phyloP scores from a whole-genome alignment of 768 basidiomycete genomes.

The Lactarius tabidus region DNA sequence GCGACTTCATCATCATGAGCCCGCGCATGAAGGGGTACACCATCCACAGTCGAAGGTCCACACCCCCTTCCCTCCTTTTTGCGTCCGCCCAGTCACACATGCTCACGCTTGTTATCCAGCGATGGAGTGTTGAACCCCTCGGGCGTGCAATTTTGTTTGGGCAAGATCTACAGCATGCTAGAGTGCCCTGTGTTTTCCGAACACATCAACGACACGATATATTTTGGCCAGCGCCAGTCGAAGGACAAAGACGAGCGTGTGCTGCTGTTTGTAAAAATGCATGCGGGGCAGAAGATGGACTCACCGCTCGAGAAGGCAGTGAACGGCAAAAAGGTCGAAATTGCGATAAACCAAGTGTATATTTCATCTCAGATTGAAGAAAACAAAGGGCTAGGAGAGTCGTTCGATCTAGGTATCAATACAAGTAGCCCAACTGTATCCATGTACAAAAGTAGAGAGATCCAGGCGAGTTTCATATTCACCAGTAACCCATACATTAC shows the following conservation, averaged over 20 bases:
- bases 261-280: constrained; percentile 70
- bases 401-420: too few relatives aligned
- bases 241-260: constrained; percentile 71
- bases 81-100: too few relatives aligned
- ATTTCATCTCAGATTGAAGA: too few relatives aligned
- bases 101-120: too few relatives aligned
- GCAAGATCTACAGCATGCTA: constrained; percentile 74
- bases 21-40: constrained; percentile 44
- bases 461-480: too few relatives aligned
- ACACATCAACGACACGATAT: constrained; percentile 64
- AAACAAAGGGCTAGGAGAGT: too few relatives aligned
- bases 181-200: constrained; percentile 44
- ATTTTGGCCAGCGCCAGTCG: constrained; percentile 58
- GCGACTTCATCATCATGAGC: constrained; percentile 64
- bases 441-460: too few relatives aligned
- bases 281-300: constrained; percentile 43
- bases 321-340: constrained; percentile 76
- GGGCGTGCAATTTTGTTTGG: constrained; percentile 78
- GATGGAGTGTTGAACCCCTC: constrained; percentile 76
- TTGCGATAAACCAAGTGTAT: constrained; percentile 77
- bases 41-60: constrained; percentile 58
- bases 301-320: constrained; percentile 43
- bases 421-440: too few relatives aligned
- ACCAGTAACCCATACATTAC: too few relatives aligned
- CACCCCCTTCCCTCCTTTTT: too few relatives aligned